A percentile compares a stretch with the other conserved stretches of the same genome.
Evolutionary conservation across 805 yeast genomes (phyloP).

Genomic region (Starmerella tilneyi): DNA sequence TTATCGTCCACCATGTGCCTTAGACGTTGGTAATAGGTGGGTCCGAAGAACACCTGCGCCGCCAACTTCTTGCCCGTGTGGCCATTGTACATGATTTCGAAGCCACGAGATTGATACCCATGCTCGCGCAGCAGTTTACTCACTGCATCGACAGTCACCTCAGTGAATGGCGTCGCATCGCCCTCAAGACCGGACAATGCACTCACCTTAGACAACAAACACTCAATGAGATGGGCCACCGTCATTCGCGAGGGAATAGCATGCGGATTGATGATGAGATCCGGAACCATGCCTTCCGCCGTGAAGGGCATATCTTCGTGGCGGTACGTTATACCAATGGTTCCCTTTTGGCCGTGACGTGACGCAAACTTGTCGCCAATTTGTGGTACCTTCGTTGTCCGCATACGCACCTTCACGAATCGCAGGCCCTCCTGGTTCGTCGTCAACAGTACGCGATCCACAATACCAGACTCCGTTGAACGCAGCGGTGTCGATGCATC

Average conservation of each 20-base stretch:
- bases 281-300: slow-evolving; percentile 92
- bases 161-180: slow-evolving; percentile 98
- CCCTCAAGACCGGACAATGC: slow-evolving; percentile 94
- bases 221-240: slow-evolving; percentile 97
- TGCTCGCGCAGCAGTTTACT: slow-evolving; percentile 85
- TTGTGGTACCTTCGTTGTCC: slow-evolving; percentile 97
- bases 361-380: slow-evolving; percentile 99
- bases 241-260: slow-evolving; percentile 99
- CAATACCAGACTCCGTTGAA: slow-evolving; percentile 95
- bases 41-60: slow-evolving; percentile 99
- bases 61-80: slow-evolving; percentile 96
- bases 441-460: slow-evolving; percentile 91
- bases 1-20: slow-evolving; percentile 99
- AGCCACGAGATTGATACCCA: slow-evolving; percentile 96
- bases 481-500: slow-evolving; percentile 97
- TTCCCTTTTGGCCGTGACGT: slow-evolving; percentile 99
- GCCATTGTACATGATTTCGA: slow-evolving; percentile 97
- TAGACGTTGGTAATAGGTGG: slow-evolving; percentile 95
- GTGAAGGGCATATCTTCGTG: slow-evolving; percentile 99
- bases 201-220: slow-evolving; percentile 90
- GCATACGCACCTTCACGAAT: slow-evolving; percentile 95
- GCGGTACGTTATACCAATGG: slow-evolving; percentile 96
- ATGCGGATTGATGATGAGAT: slow-evolving; percentile 94
- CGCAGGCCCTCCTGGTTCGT: slow-evolving; percentile 97
- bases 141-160: slow-evolving; percentile 94